Conservation (phyloP, 257 asterid genomes). For the Solanum pinnatisectum region DNA sequence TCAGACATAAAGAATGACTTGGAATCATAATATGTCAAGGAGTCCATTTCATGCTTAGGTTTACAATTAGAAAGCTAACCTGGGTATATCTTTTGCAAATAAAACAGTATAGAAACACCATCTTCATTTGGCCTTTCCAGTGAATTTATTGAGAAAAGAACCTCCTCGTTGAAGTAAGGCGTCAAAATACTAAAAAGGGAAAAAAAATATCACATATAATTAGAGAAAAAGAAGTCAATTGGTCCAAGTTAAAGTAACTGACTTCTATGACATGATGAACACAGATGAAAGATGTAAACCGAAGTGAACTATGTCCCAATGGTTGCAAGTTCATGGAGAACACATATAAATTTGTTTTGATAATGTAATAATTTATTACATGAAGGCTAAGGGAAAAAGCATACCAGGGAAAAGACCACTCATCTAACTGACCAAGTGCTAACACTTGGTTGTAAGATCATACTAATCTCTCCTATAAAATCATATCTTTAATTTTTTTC, state of each 20-base stretch:
- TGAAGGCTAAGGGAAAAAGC: background rate
- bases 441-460: background rate
- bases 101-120: slow-evolving; percentile 92
- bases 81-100: slow-evolving; percentile 87
- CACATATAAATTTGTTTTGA: background rate
- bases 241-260: background rate
- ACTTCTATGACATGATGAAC: background rate
- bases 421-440: background rate
- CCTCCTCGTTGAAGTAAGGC: slow-evolving; percentile 86
- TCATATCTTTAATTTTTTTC: background rate
- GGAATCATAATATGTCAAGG: background rate
- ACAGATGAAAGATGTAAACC: background rate
- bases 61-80: slow-evolving; percentile 32
- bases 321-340: background rate
- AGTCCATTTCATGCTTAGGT: background rate
- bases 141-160: slow-evolving; percentile 63
- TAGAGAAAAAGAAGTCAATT: background rate
- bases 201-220: background rate
- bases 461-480: background rate
- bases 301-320: background rate
- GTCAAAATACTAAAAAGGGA: slow-evolving; percentile 59
- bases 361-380: background rate
- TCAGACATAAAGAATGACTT: slow-evolving; percentile 1
- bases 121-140: slow-evolving; percentile 82
- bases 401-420: background rate